Conservation (phyloP, 2,329 filamentous ascomycete species). For the Colletotrichum simmondsii region DNA sequence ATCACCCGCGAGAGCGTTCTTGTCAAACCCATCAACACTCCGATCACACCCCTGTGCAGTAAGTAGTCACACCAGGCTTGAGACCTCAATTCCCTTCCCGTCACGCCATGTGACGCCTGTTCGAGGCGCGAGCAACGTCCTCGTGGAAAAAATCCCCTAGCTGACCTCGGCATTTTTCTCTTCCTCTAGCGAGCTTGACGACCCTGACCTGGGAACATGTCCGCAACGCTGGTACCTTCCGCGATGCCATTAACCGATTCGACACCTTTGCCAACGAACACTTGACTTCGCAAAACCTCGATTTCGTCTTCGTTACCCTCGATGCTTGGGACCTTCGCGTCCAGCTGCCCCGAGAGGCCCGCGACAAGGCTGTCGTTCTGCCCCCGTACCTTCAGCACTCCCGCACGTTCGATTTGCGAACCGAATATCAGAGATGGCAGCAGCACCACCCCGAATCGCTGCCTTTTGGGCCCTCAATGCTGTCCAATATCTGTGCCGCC, state of each 20-base stretch:
- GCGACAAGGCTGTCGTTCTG: constrained; percentile 97
- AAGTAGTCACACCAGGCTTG: constrained; percentile 61
- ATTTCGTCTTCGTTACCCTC: constrained; percentile 98
- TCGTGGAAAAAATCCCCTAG: constrained; percentile 40
- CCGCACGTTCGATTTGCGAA: constrained; percentile 94
- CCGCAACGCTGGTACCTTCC: constrained; percentile 95
- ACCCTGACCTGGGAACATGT: constrained; percentile 99
- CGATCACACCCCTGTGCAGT: constrained; percentile 99
- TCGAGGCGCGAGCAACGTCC: constrained; percentile 17
- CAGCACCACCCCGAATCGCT: constrained; percentile 97
- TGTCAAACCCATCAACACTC: constrained; percentile 98
- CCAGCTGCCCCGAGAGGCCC: constrained; percentile 95
- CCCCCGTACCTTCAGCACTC: constrained; percentile 98
- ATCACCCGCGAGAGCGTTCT: constrained; percentile 95
- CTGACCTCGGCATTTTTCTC: constrained; percentile 38
- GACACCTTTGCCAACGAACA: constrained; percentile 94
- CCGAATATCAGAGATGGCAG: constrained; percentile 98
- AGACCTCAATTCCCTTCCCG: constrained; percentile 24
- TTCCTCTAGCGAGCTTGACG: constrained; percentile 83
- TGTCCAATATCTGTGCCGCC: constrained; percentile 97
- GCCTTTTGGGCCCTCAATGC: constrained; percentile 93
- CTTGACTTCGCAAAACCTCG: constrained; percentile 87
- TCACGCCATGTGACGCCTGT: constrained; percentile 25
- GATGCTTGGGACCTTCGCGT: constrained; percentile 99
- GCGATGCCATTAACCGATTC: constrained; percentile 95